Evolutionary conservation across 495 filamentous ascomycete genomes (phyloP), one percentile per base, ranked within the genome.

Genomic region (Aspergillus mulundensis): DNA sequence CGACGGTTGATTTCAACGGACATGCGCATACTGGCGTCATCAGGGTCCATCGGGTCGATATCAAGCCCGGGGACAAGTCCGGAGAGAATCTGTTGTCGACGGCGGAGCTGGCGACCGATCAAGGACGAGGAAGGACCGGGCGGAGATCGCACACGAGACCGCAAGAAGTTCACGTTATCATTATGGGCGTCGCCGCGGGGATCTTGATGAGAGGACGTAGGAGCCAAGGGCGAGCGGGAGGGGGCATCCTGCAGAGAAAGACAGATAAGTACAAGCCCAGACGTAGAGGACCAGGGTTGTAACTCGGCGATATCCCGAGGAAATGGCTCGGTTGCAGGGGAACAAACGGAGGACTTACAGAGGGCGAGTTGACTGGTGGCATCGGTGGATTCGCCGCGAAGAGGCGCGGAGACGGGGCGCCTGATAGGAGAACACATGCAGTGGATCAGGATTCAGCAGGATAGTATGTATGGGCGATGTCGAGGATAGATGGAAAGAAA

Each of bases 141-240:
- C 53, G 68, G 64, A 45, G 54, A 73, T 55, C 55, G 70, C 58
- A 64, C 60, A 60, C 73, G 73, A 46, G 73, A 72, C 34, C 83
- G 78, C 47, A 85, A 68, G 58, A 84, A 84, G 66, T 69, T 80
- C 51, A 85, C 74, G 70, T 84, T 84, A 53, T 78, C 82, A 63
- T 81, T 78, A 50, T 84, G 75, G 32, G 76, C 78, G 56, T 79
- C 78, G 30, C 78, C 78, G 54, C 74, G 70, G 43, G 72, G 53
- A 6, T 52, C 61, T 15, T 63, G 65, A 7, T 69, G 28, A 54
- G 67, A 57, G 60, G 71, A 56, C 61, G 62, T 43, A 59, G 66
- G 54, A 18, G 63, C 48, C 20, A 63, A 57, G 36, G 67, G 57
- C n/a, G 70, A 65, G 18, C 65, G 61, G 30, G 55, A 11, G 28